These are phyloP conservation scores for Anastatica hierochuntica DNA, from an alignment of 345 rosid genomes.

Conservation along the genomic window DNA sequence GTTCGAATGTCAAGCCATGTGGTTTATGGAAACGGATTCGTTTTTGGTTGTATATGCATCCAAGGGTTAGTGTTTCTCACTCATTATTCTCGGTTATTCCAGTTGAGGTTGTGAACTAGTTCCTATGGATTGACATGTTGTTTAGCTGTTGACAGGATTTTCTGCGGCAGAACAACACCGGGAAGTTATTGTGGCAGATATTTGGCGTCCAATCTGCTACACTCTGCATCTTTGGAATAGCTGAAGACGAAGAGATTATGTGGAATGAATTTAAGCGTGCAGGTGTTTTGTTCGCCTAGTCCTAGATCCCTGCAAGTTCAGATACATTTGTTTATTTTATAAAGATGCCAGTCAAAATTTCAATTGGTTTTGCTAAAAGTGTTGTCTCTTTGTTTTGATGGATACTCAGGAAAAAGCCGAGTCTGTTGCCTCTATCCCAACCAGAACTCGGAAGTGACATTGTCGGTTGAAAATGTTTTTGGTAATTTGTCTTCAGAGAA, in stretches of 20 bases:
- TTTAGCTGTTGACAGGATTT: slow-evolving; percentile 53
- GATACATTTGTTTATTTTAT: neutral
- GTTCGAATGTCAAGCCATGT: slow-evolving; percentile 50
- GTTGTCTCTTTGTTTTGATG: slow-evolving; percentile 4
- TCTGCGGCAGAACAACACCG: slow-evolving; percentile 90
- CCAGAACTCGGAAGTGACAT: slow-evolving; percentile 41
- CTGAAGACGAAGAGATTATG: slow-evolving; percentile 90
- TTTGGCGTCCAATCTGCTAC: slow-evolving; percentile 78
- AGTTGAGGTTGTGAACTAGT: neutral
- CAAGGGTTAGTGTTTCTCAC: slow-evolving; percentile 56
- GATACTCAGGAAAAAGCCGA: slow-evolving; percentile 50
- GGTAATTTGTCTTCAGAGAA: slow-evolving; percentile 26
- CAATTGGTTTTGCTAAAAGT: slow-evolving; percentile 1
- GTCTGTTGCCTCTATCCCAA: slow-evolving; percentile 92
- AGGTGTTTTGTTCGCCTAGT: slow-evolving; percentile 32
- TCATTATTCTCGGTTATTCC: neutral
- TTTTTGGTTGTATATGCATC: slow-evolving; percentile 98
- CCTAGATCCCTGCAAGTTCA: neutral
- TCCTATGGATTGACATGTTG: neutral
- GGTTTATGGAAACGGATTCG: slow-evolving; percentile 57
- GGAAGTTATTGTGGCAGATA: slow-evolving; percentile 84
- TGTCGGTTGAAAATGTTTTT: slow-evolving; percentile 49
- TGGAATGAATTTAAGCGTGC: slow-evolving; percentile 72
- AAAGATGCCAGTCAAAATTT: neutral
- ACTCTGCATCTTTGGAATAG: slow-evolving; percentile 73